Base-by-base conservation (phyloP, 768 basidiomycete species). In the Tulasnella sp. region DNA sequence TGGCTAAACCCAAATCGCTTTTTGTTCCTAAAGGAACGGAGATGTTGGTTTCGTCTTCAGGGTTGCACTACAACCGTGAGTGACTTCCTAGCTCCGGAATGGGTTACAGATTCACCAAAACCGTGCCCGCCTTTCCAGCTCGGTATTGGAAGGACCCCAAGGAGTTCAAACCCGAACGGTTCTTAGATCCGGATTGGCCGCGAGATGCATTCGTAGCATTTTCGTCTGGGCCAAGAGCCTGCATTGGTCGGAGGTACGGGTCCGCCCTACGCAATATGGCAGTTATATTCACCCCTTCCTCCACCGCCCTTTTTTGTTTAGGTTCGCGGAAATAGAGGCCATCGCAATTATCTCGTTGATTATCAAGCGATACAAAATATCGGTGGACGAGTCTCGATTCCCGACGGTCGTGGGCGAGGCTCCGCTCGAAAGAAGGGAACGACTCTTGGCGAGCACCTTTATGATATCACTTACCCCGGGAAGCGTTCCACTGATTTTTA, bases 201-300 rank as follows among this genome's bases (percentile, higher is more conserved):
- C 50, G 76, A n/a, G 80, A 81, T 37, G 80, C 80, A 3, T 81
- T 81, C 76, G 14, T 78, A 3, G 20, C 76, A 11, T 81, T 81
- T 48, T 81, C 80, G 34, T 16, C 28, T 28, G 64, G 64, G 5
- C 8, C 64, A 37, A 69, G 64, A 69, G 31, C 31, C 28, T 69
- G 64, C 18, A 69, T 69, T 6, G 64, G 64, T 31, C 28, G n/a
- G 72, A 40, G 80, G 80, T 42, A 4, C 41, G 40, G 24, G 22
- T 54, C 42, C 34, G 54, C 28, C 24, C 37, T 20, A 22, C 5
- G 1, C 77, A 78, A 1, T 18, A 5, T 31, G 54, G 41, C 9
- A 42, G 48, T 40, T 75, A 60, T 22, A 42, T 14, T 14, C 34
- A 40, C 9, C 34, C 11, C 37, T 69, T 58, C 34, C 40, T 8